A percentile compares a stretch with the other conserved stretches of the same genome.
Evolutionary conservation across 495 filamentous ascomycete species (phyloP).

Genomic region (Talaromyces trachyspermus): DNA sequence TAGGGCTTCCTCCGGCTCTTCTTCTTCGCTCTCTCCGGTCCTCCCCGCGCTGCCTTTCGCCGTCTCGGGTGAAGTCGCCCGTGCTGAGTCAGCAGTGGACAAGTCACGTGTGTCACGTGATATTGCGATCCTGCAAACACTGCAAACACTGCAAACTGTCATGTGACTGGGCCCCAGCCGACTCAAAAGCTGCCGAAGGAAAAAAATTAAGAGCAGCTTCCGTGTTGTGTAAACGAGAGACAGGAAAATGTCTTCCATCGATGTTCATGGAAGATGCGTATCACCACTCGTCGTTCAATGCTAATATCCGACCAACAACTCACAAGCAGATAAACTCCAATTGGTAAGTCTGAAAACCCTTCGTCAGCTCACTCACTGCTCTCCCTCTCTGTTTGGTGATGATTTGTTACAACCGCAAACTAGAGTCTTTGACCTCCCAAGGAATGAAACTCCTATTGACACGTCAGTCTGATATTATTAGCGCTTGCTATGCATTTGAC

Average conservation of each 20-base stretch:
- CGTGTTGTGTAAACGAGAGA: too few species aligned
- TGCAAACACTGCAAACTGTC: slow-evolving; percentile 2
- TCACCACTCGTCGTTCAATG: too few species aligned
- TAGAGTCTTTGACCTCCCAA: slow-evolving; percentile 98
- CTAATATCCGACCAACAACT: slow-evolving; percentile 8
- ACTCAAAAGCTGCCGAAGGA: not conserved
- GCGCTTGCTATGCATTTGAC: too few species aligned
- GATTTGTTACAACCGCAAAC: slow-evolving; percentile 90
- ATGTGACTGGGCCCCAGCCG: slow-evolving; percentile 1
- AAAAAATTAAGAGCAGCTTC: slow-evolving; percentile 4
- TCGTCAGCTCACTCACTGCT: not conserved
- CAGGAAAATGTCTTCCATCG: not conserved
- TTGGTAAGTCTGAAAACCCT: slow-evolving; percentile 14
- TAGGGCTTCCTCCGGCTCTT: too few species aligned
- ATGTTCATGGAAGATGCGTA: too few species aligned
- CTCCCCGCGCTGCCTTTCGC: too few species aligned
- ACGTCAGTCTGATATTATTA: slow-evolving; percentile 98
- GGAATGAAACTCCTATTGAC: slow-evolving; percentile 90
- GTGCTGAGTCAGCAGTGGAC: not conserved
- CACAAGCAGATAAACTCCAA: too few species aligned
- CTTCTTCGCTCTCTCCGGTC: too few species aligned
- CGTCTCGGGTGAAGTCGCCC: too few species aligned
- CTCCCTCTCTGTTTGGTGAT: slow-evolving; percentile 41
- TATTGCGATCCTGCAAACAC: too few species aligned
- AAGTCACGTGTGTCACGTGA: not conserved